Conservation (phyloP, 495 filamentous ascomycete genomes). For the Extremus antarcticus region DNA sequence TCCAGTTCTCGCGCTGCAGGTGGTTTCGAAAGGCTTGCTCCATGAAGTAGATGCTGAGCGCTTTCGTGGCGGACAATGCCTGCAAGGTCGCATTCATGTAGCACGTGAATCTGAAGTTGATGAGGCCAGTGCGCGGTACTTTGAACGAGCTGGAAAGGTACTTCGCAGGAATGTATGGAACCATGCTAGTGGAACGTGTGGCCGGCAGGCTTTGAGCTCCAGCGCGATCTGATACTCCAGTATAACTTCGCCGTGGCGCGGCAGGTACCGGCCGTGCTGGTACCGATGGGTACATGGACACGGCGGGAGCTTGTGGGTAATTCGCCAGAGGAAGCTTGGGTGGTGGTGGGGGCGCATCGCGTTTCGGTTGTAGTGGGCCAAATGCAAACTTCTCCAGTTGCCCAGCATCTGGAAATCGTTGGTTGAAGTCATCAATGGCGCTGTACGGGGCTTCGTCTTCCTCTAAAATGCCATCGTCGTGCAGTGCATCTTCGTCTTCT, state of each 20-base stretch:
- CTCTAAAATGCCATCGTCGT: slow-evolving; percentile 36
- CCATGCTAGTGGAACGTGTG: slow-evolving; percentile 33
- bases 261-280: slow-evolving; percentile 72
- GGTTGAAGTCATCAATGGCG: slow-evolving; percentile 58
- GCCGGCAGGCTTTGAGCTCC: slow-evolving; percentile 41
- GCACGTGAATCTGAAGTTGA: slow-evolving; percentile 73
- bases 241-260: slow-evolving; percentile 74
- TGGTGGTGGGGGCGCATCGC: slow-evolving; percentile 2
- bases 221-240: slow-evolving; percentile 65
- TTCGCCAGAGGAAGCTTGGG: slow-evolving; percentile 5
- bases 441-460: slow-evolving; percentile 33
- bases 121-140: slow-evolving; percentile 52
- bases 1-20: slow-evolving; percentile 46
- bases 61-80: slow-evolving; percentile 62
- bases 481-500: slow-evolving; percentile 20
- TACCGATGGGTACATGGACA: slow-evolving; percentile 26
- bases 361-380: slow-evolving; percentile 31
- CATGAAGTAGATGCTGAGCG: slow-evolving; percentile 62
- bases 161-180: slow-evolving; percentile 31
- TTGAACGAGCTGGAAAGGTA: slow-evolving; percentile 41
- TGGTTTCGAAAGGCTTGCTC: slow-evolving; percentile 34
- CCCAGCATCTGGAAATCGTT: slow-evolving; percentile 68
- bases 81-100: slow-evolving; percentile 89
- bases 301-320: slow-evolving; percentile 10
- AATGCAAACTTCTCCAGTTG: slow-evolving; percentile 63